Conservation (phyloP, 345 rosid species). For the Brassica cretica region DNA sequence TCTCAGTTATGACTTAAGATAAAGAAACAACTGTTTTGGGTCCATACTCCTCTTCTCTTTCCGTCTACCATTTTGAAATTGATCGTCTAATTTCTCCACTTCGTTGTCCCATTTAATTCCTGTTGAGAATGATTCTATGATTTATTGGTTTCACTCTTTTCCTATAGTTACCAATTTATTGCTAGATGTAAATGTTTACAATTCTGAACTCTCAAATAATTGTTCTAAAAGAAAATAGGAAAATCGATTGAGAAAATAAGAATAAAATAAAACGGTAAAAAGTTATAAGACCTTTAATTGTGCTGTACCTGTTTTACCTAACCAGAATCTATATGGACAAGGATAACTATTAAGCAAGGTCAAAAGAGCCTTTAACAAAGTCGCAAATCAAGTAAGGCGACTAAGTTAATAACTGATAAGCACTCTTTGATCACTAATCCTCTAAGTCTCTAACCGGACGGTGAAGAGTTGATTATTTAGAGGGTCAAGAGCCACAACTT, state of each 20-base stretch:
- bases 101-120: conserved; percentile 13
- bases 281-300: background rate
- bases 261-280: background rate
- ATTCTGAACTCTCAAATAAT: background rate
- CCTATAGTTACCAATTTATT: background rate
- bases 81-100: conserved; percentile 1
- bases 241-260: background rate
- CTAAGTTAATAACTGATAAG: conserved; percentile 5
- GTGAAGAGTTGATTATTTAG: conserved; percentile 22
- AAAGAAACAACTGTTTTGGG: conserved; percentile 59
- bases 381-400: conserved; percentile 11
- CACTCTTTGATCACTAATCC: conserved; percentile 8
- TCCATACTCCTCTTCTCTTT: conserved; percentile 39
- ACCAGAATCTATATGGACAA: background rate
- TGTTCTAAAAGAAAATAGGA: background rate
- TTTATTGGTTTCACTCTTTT: background rate
- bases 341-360: conserved; percentile 6
- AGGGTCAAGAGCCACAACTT: conserved; percentile 19
- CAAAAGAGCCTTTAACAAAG: conserved; percentile 12
- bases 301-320: conserved; percentile 1
- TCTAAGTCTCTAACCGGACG: conserved; percentile 1
- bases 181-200: background rate
- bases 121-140: conserved; percentile 8
- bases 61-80: conserved; percentile 4
- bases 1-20: conserved; percentile 48